phyloP scores from a whole-genome alignment of 116 monocot species.

The Dioscorea cayenensis region DNA sequence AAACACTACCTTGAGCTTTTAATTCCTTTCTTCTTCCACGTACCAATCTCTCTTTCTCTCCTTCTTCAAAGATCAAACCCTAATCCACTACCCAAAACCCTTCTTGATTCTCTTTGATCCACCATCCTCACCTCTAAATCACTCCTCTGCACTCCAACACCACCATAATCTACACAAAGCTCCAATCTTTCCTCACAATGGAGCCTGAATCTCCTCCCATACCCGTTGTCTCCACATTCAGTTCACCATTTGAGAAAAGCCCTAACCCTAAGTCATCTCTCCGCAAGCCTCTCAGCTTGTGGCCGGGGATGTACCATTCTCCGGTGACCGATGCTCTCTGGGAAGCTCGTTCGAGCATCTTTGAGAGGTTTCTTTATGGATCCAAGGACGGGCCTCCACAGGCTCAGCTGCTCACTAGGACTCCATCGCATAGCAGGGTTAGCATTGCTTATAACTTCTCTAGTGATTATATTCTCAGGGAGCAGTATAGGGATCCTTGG shows the following conservation, averaged over 20 bases:
- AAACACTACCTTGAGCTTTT: no score
- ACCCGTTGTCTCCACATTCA: conserved; percentile 36
- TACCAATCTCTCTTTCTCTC: no score
- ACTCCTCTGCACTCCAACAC: not conserved
- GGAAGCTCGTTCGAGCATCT: conserved; percentile 90
- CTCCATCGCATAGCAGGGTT: conserved; percentile 74
- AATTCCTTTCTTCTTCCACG: no score
- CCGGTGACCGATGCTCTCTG: conserved; percentile 93
- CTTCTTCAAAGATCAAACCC: no score
- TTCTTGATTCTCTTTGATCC: not conserved
- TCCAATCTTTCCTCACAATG: conserved; percentile 7
- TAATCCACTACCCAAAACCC: not conserved
- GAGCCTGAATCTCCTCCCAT: conserved; percentile 20
- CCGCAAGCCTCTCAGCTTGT: conserved; percentile 83
- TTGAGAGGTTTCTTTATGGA: conserved; percentile 57
- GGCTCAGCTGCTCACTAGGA: conserved; percentile 56
- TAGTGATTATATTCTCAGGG: conserved; percentile 64
- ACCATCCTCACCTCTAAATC: not conserved
- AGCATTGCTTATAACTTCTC: conserved; percentile 68
- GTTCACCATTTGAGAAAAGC: conserved; percentile 36
- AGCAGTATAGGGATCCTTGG: conserved; percentile 93
- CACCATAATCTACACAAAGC: not conserved
- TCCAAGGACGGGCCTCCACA: conserved; percentile 51
- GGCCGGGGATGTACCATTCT: conserved; percentile 97
- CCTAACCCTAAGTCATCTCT: conserved; percentile 54